phyloP scores from a whole-genome alignment of 176 grass and related monocot species.

The Avena eriantha region DNA sequence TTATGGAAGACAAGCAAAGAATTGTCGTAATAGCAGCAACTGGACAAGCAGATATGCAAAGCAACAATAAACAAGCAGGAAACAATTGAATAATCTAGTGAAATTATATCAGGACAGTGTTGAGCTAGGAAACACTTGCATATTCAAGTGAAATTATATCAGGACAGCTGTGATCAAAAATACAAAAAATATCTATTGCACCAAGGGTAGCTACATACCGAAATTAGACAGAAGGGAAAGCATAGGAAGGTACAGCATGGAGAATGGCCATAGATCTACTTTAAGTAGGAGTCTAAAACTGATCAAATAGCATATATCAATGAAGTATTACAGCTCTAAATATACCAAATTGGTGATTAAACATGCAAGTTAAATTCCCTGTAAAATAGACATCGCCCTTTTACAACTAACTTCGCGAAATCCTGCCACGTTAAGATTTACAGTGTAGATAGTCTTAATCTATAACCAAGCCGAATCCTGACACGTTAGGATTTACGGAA shows the following conservation, averaged over 20 bases:
- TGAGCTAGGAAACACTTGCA: not conserved
- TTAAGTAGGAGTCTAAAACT: not conserved
- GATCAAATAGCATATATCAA: not conserved
- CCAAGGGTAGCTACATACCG: not conserved
- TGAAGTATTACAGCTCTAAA: not conserved
- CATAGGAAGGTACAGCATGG: not conserved
- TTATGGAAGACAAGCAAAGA: not conserved
- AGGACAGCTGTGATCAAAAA: not conserved
- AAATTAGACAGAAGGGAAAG: not conserved
- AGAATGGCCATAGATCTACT: not conserved
- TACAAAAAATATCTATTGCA: not conserved
- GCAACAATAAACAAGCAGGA: not conserved
- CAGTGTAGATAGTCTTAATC: not conserved
- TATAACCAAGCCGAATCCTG: not conserved
- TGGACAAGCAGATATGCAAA: not conserved
- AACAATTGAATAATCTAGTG: not conserved
- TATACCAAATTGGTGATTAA: not conserved
- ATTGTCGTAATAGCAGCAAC: not conserved
- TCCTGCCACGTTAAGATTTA: not conserved
- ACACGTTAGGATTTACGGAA: not conserved
- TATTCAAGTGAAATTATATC: not conserved
- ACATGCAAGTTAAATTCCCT: not conserved
- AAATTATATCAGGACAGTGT: not conserved
- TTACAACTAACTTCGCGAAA: not conserved
- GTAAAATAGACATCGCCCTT: not conserved